Base-by-base conservation (phyloP, 257 asterid genomes). In the Lavandula angustifolia region DNA sequence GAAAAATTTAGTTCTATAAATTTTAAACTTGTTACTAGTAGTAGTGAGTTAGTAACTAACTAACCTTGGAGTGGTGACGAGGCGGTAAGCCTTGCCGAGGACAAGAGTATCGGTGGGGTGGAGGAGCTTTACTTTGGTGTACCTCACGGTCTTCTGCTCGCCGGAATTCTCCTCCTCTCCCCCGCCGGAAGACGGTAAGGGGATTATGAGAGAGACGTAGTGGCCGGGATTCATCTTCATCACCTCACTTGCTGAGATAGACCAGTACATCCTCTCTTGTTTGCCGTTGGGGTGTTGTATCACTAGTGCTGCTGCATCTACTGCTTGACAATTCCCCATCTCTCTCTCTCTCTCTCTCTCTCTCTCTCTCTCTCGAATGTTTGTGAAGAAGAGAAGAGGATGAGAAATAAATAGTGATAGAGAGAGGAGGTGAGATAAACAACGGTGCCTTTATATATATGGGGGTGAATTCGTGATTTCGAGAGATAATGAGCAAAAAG, bases 301-400 rank as follows among this genome's bases (percentile, higher is more conserved):
- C 49, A 86, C 87, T 49, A 86, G 66, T 32, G 87, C 87, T 62
- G 95, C 88, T 33, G 86, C 87, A 80, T 81, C 88, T 31, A 84
- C 85, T 32, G 88, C 83, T 64, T 86, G 95, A 43, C 91, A 84
- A 60, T 86, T 86, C 9, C 94, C 94, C 91, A 84, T 84, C 65
- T 62, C 60, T 65, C 62, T 77, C 64, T 69, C 68, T 58, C 70
- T 69, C 70, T 43, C 42, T 27, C 16, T 27, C 64, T 17, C 11
- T 32, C 5, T 13, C 16, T 14, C 34, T 46, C 22, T 49, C 50
- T 14, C 58, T 42, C 51, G 64, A 71, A 55, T 77, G 68, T 59
- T 27, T 70, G 62, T 68, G 72, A 66, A 44, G 6, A 43, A 43
- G 16, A 67, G 62, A 57, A 55, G 62, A 49, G 53, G 73, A 52